Evolutionary conservation across 225 moss, liverwort and hornwort genomes (phyloP).

Genomic region (Physcomitrium patens): DNA sequence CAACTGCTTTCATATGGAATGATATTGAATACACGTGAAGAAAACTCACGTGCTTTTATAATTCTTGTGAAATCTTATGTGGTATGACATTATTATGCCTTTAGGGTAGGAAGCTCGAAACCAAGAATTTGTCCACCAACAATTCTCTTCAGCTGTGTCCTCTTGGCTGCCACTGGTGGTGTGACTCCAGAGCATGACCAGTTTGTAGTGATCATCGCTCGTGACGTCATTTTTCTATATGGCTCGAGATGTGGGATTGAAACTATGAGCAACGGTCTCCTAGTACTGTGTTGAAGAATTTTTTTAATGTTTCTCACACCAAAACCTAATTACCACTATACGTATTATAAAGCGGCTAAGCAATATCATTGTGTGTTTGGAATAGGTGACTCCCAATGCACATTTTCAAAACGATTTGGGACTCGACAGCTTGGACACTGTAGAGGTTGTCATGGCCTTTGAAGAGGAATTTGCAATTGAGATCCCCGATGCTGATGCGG

Average conservation of each 20-base stretch:
- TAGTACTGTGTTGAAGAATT: not conserved
- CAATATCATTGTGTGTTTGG: not conserved
- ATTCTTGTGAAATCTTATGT: too few relatives aligned
- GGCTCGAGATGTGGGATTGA: not conserved
- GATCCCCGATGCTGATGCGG: constrained; percentile 76
- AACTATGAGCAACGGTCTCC: not conserved
- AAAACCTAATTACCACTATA: not conserved
- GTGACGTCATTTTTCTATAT: not conserved
- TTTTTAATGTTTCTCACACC: not conserved
- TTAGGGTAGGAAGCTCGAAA: too few relatives aligned
- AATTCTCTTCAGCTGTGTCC: too few relatives aligned
- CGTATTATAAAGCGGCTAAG: not conserved
- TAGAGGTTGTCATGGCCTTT: constrained; percentile 84
- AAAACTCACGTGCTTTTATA: too few relatives aligned
- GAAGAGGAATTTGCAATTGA: constrained; percentile 79
- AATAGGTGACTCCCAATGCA: constrained; percentile 66
- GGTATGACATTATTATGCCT: too few relatives aligned
- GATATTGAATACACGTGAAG: too few relatives aligned
- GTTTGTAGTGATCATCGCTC: not conserved
- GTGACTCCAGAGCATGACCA: too few relatives aligned
- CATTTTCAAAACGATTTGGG: constrained; percentile 82
- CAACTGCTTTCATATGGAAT: not conserved
- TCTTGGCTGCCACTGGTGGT: too few relatives aligned
- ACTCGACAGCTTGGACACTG: constrained; percentile 80
- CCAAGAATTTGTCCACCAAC: too few relatives aligned